Conservation (phyloP, 2,329 filamentous ascomycete genomes). For the Penicillium brasilianum region DNA sequence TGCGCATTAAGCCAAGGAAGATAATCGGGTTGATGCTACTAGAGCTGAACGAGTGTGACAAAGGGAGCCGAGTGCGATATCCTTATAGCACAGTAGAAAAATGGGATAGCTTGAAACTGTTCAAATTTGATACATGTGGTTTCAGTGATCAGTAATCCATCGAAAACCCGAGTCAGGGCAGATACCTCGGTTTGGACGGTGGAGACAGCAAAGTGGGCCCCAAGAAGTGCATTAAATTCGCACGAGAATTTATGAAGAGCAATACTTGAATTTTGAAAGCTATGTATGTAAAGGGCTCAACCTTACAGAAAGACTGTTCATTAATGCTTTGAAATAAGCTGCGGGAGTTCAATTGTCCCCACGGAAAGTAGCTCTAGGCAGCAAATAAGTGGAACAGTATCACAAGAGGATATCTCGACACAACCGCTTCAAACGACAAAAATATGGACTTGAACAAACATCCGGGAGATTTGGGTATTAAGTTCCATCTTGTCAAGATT, state of each 20-base stretch:
- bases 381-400: neutral
- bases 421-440: neutral
- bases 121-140: neutral
- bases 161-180: neutral
- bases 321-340: too few relatives aligned
- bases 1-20: neutral
- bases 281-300: too few relatives aligned
- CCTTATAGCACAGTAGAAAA: neutral
- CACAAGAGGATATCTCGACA: neutral
- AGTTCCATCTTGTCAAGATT: neutral
- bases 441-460: neutral
- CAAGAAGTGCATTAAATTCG: neutral
- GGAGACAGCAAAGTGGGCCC: neutral
- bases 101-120: neutral
- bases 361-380: neutral
- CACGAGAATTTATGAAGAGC: neutral
- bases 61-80: neutral
- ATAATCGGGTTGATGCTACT: neutral
- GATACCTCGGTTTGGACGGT: neutral
- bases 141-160: conserved; percentile 1
- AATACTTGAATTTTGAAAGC: too few relatives aligned
- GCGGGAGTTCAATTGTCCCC: too few relatives aligned
- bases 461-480: neutral
- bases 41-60: neutral
- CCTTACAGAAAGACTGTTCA: too few relatives aligned